Evolutionary conservation across 108 stramenopile species (phyloP), one percentile per base, ranked within the genome.

Genomic region (Nitzschia sp.): DNA sequence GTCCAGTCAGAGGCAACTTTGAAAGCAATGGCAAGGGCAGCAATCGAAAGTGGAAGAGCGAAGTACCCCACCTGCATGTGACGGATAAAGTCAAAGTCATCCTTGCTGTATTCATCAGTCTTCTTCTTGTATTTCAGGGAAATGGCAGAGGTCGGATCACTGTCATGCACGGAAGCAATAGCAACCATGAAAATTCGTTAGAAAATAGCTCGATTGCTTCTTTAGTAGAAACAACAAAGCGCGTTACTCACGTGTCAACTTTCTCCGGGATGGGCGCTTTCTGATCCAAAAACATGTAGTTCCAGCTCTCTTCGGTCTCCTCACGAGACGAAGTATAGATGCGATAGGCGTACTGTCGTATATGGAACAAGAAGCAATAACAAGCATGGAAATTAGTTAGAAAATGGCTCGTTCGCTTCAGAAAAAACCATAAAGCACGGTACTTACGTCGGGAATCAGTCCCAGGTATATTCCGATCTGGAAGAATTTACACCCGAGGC

Each of bases 21-120:
- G 64, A 72, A 72, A 17, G 70, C 70, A 5, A 66, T 27, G 1
- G 76, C 69, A 22, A 77, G 30, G 19, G 64, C 76, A 2, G 30
- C 4, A 22, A 77, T 32, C 4, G 58, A 38, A 17, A 72, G 46
- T 3, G 76, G 76, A 64, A 77, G 71, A 16, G 31, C 69, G 34
- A 77, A 77, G 64, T 77, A 77, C 9, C 45, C 25, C 1, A 77
- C 54, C 41, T 72, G 76, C 70, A 77, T 77, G 56, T 77, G 59
- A 17, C 66, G 54, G 63, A 77, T 72, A 13, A 63, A 15, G 52
- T 77, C 48, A 54, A 77, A 77, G 70, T 77, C 76, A 31, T 77
- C 70, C 59, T 76, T 76, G 47, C 58, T 69, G 68, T 68, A 76
- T 55, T 76, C 75, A 34, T 76, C 75, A 8, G 68, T 48, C 52